Evolutionary conservation across 2,329 filamentous ascomycete species (phyloP), one percentile per base, ranked within the genome.

Genomic region (Kalmusia sp.): DNA sequence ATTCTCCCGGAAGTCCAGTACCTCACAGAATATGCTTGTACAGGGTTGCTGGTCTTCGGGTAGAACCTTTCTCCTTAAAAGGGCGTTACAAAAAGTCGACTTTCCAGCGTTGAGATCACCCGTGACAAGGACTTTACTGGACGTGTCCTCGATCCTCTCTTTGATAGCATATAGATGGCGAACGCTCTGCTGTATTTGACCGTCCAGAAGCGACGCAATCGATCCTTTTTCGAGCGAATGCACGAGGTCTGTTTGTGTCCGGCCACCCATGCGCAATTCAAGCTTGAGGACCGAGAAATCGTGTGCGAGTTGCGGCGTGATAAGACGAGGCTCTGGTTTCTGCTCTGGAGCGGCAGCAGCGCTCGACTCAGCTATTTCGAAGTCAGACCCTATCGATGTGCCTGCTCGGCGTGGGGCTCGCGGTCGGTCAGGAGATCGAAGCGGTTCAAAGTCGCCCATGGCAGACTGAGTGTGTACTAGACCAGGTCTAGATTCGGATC

Each of bases 31-130:
- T 52, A 99, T 96, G 75, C 92, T 95, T 2, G 95, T 99, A 76
- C 95, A 99, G 1, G 95, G 95, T 71, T 98, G 95, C 74, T 99
- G 93, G 66, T 99, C 95, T 76, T 98, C 95, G 0, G 95, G 95
- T 3, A 99, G 78, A 24, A 99, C 85, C 76, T 98, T 98, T 57
- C 93, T 87, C 55, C 95, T 88, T 34, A 99, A 78, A 2, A 99
- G 80, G n/a, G 95, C 95, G 75, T 99, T 99, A 79, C 95, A 99
- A 67, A 99, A 99, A 1, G 95, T 99, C 3, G 95, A 99, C 72
- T 99, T 99, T 69, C 95, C 95, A 7, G 95, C 93, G 70, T 99
- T 99, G 49, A 99, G 77, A 71, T 99, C 95, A 68, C 95, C 95
- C 0, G 95, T 99, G 15, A 99, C 88, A 52, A 99, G 78, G 1